Evolutionary conservation across 2,329 filamentous ascomycete genomes (phyloP).

Genomic region (Xylaria sp.): DNA sequence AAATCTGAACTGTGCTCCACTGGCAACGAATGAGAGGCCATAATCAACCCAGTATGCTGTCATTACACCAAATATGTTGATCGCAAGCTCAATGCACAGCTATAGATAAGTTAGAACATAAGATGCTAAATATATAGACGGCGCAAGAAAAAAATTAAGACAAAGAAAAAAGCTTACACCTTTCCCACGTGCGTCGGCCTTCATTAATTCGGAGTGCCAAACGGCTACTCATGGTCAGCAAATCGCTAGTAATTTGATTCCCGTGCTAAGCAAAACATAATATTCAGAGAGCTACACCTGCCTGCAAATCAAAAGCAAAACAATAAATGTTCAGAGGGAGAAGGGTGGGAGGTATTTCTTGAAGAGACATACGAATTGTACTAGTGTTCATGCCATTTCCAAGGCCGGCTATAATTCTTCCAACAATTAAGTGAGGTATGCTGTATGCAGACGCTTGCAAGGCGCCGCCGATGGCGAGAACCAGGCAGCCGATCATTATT

Average conservation of each 20-base stretch:
- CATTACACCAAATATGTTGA: slow-evolving; percentile 6
- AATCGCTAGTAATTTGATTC: neutral
- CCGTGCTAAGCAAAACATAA: neutral
- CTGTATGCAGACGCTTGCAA: slow-evolving; percentile 51
- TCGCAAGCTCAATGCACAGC: slow-evolving; percentile 4
- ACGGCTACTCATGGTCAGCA: neutral
- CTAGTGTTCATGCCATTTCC: slow-evolving; percentile 56
- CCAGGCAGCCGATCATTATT: slow-evolving; percentile 47
- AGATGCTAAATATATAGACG: too few relatives aligned
- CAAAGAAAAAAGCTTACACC: too few relatives aligned
- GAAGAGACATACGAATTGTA: slow-evolving; percentile 7
- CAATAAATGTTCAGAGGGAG: neutral
- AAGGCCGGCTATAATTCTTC: slow-evolving; percentile 35
- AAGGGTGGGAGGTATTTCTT: too few relatives aligned
- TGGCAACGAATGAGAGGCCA: slow-evolving; percentile 52
- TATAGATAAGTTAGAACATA: too few relatives aligned
- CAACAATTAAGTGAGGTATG: slow-evolving; percentile 47
- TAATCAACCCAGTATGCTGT: slow-evolving; percentile 54
- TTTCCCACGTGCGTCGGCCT: slow-evolving; percentile 13
- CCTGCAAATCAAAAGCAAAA: neutral
- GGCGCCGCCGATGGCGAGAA: slow-evolving; percentile 51
- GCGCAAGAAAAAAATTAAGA: too few relatives aligned
- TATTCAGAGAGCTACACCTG: neutral
- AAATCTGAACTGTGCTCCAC: slow-evolving; percentile 55
- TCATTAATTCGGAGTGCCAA: slow-evolving; percentile 18